Evolutionary conservation across 2,329 filamentous ascomycete species (phyloP).

Genomic region (Helotiales sp.): DNA sequence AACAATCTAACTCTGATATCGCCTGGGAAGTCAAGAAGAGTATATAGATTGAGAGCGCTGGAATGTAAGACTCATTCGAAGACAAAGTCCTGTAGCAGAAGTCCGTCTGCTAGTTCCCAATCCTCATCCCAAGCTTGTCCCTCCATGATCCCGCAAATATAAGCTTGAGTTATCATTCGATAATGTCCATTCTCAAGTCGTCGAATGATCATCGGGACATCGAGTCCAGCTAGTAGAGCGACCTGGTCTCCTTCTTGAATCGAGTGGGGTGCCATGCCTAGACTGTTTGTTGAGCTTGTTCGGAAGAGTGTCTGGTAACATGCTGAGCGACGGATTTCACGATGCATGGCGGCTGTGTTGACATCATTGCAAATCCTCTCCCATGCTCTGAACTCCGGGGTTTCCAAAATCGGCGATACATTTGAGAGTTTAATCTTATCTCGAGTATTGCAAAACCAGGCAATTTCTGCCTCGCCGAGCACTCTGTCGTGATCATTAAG

Average conservation of each 20-base stretch:
- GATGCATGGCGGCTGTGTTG: not conserved
- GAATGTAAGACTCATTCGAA: not conserved
- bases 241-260: slow-evolving; percentile 2
- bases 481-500: no score
- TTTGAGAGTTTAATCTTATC: not conserved
- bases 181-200: slow-evolving; percentile 1
- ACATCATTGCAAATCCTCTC: not conserved
- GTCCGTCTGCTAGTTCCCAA: not conserved
- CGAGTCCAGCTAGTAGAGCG: slow-evolving; percentile 2
- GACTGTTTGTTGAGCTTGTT: not conserved
- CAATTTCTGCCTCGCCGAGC: not conserved
- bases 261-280: slow-evolving; percentile 1
- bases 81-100: not conserved
- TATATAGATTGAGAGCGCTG: no score
- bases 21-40: not conserved
- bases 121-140: slow-evolving; percentile 1
- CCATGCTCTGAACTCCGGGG: not conserved
- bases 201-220: slow-evolving; percentile 3
- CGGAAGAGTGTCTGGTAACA: slow-evolving; percentile 1
- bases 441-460: not conserved
- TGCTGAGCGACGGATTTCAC: not conserved
- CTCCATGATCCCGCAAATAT: slow-evolving; percentile 6
- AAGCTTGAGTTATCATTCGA: not conserved
- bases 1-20: not conserved
- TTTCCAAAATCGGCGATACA: not conserved